phyloP scores from a whole-genome alignment of 495 filamentous ascomycete species.

The Daldinia decipiens region DNA sequence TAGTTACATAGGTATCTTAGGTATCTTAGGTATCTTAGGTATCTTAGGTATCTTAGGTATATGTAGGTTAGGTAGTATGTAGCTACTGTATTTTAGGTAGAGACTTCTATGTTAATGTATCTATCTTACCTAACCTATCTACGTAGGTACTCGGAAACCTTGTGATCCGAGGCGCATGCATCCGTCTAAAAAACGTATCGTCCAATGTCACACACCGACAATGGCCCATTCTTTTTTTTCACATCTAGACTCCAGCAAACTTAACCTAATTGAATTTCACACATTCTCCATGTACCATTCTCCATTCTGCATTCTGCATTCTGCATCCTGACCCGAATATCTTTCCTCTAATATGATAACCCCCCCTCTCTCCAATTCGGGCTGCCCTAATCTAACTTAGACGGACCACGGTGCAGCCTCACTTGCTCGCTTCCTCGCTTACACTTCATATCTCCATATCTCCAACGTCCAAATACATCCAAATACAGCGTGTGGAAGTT shows the following conservation, averaged over 20 bases:
- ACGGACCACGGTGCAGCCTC: slow-evolving; percentile 14
- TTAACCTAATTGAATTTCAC: slow-evolving; percentile 25
- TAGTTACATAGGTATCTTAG: too few species aligned
- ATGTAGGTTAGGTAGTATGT: background rate
- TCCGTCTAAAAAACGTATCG: background rate
- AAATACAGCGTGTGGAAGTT: background rate
- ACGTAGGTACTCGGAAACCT: slow-evolving; percentile 11
- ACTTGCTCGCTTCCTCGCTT: slow-evolving; percentile 10
- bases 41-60: too few species aligned
- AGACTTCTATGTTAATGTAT: background rate
- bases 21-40: too few species aligned
- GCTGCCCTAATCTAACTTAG: slow-evolving; percentile 6
- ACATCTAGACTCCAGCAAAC: slow-evolving; percentile 18
- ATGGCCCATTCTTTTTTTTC: slow-evolving; percentile 32
- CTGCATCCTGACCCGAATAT: background rate
- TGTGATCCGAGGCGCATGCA: slow-evolving; percentile 14
- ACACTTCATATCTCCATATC: background rate
- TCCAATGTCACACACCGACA: slow-evolving; percentile 35
- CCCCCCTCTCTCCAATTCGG: slow-evolving; percentile 2
- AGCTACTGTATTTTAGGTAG: background rate
- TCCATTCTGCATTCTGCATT: background rate
- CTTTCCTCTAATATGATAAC: background rate
- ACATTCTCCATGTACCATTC: background rate
- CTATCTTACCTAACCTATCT: slow-evolving; percentile 9
- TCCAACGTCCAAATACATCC: slow-evolving; percentile 5